phyloP scores from a whole-genome alignment of 1,284 basidiomycete genomes.

The Ceratobasidium sp. region DNA sequence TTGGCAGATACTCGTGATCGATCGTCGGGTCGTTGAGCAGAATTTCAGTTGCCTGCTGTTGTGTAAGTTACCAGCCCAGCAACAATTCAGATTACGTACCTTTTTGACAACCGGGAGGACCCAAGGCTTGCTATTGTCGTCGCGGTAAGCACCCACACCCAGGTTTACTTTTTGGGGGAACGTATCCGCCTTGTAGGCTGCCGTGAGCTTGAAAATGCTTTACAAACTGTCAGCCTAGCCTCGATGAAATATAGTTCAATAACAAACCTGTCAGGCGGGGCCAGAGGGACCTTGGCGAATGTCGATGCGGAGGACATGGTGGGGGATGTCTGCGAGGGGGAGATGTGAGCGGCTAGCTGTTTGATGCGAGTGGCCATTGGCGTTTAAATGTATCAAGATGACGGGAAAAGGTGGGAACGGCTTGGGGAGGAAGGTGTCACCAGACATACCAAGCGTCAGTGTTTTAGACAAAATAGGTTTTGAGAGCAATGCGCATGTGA shows the following conservation, averaged over 20 bases:
- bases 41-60: conserved; percentile 70
- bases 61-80: conserved; percentile 44
- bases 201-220: conserved; percentile 92
- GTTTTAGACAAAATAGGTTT: conserved; percentile 13
- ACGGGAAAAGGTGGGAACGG: conserved; percentile 20
- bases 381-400: not conserved
- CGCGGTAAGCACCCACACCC: conserved; percentile 88
- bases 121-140: conserved; percentile 86
- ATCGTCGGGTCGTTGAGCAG: conserved; percentile 74
- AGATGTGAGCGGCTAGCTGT: conserved; percentile 57
- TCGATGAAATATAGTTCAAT: not conserved
- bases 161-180: conserved; percentile 88
- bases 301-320: conserved; percentile 44
- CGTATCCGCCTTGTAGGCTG: conserved; percentile 84
- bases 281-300: conserved; percentile 64
- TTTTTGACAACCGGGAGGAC: conserved; percentile 91
- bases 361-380: conserved; percentile 58
- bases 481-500: conserved; percentile 25
- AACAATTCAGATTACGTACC: conserved; percentile 54
- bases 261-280: conserved; percentile 75
- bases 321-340: conserved; percentile 48
- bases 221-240: conserved; percentile 29
- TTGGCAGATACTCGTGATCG: conserved; percentile 95
- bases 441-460: conserved; percentile 17
- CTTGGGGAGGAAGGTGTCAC: conserved; percentile 12